Percentiles rank a stretch among this genome's conserved stretches.
These are phyloP conservation scores for Nothomitra cinnamomea DNA, from an alignment of 2,329 filamentous ascomycete genomes.

Conservation along the genomic window DNA sequence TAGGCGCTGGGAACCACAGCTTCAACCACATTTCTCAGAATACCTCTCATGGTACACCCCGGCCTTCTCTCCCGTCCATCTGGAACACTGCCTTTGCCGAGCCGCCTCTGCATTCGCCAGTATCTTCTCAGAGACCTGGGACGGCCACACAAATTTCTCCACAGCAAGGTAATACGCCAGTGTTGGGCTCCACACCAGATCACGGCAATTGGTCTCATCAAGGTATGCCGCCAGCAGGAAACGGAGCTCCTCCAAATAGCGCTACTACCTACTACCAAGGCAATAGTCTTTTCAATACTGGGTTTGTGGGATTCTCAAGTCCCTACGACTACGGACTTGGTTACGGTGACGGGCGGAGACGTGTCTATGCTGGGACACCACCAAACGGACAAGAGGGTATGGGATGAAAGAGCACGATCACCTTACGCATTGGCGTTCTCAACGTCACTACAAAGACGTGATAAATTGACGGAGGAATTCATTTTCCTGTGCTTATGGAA, in stretches of 20 bases:
- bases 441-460: not conserved
- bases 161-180: not conserved
- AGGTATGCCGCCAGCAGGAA: not conserved
- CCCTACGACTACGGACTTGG: not conserved
- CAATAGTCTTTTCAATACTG: not conserved
- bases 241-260: not conserved
- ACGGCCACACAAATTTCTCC: not conserved
- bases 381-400: not conserved
- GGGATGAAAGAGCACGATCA: not conserved
- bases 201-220: not conserved
- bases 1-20: not conserved
- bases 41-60: not conserved
- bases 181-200: not conserved
- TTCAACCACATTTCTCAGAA: not conserved
- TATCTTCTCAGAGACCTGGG: not conserved
- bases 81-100: conserved; percentile 4
- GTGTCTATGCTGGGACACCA: not conserved
- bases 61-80: not conserved
- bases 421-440: not conserved
- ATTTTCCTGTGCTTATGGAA: not conserved
- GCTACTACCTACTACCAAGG: not conserved
- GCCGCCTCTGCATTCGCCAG: not conserved
- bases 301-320: not conserved
- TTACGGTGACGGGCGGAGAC: not conserved
- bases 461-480: no score